Evolutionary conservation across 2,329 filamentous ascomycete genomes (phyloP).

Genomic region (Colletotrichum eleusines): DNA sequence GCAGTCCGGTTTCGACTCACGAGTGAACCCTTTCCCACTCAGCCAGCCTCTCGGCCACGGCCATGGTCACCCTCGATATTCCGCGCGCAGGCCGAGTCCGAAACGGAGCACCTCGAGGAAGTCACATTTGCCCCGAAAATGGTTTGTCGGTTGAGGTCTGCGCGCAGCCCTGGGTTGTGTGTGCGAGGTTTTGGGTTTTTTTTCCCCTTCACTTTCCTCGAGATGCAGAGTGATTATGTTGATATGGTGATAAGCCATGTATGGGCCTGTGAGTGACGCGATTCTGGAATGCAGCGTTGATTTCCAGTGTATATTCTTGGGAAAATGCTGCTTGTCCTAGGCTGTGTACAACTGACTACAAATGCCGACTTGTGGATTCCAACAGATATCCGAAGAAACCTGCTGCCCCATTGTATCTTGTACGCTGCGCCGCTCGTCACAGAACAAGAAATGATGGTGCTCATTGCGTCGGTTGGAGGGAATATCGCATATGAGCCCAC

Average conservation of each 20-base stretch:
- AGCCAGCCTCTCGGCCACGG: conserved; percentile 47
- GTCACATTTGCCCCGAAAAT: conserved; percentile 51
- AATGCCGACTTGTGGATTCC: background rate
- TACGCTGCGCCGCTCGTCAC: background rate
- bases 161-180: background rate
- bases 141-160: background rate
- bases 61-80: conserved; percentile 50
- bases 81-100: conserved; percentile 48
- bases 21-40: conserved; percentile 51
- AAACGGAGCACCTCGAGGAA: conserved; percentile 56
- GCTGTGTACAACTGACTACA: too few species aligned
- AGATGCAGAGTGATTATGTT: background rate
- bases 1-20: conserved; percentile 46
- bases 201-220: too few species aligned
- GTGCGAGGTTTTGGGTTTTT: conserved; percentile 1
- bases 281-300: background rate
- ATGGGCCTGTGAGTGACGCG: background rate
- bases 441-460: background rate
- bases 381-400: background rate
- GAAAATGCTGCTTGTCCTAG: background rate
- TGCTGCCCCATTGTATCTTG: background rate
- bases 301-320: too few species aligned
- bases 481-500: background rate
- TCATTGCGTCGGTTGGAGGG: too few species aligned
- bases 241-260: background rate